Evolutionary conservation across 2,329 filamentous ascomycete species (phyloP), one percentile per base, ranked within the genome.

Genomic region (Sclerotinia nivalis): DNA sequence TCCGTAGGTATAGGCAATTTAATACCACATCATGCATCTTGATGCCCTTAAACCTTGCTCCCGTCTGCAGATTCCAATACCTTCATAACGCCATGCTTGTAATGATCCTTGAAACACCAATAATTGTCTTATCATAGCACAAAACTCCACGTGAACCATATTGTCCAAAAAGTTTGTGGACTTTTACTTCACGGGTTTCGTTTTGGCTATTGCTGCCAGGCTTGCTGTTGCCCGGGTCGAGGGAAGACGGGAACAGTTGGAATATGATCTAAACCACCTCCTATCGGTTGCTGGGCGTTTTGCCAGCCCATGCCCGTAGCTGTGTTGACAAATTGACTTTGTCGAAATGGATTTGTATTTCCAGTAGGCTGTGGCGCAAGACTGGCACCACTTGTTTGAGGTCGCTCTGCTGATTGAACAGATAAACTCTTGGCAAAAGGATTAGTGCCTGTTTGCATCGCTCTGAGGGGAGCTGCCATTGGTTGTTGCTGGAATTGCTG

Each of bases 331-430:
- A 97, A 97, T 5, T 90, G 89, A 59, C 91, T 93, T 78, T 98
- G 93, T 22, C 96, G 88, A 85, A 98, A 98, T 0, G 96, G 96
- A 77, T 99, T 99, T 2, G 94, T 97, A 76, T 88, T 93, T 12
- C 93, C 94, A 0, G 94, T 97, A 1, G 91, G 87, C 76, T 95
- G 93, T 2, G 93, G 88, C 67, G 86, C 86, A 7, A 96, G 81
- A 62, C 54, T 47, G n/a, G 59, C 45, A 15, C 80, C 80, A 47
- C 80, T 80, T 8, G 76, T 77, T 66, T 76, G 74, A 43, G 77
- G 75, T 28, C 75, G 71, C 66, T 71, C 71, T 12, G 70, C 61
- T 43, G 73, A n/a, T 65, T 73, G 73, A 68, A 76, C 68, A 13
- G 72, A 67, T 34, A 76, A 73, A 60, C 83, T 85, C 59, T 88